Evolutionary conservation across 257 asterid species (phyloP).

Genomic region (Ocimum tenuiflorum): DNA sequence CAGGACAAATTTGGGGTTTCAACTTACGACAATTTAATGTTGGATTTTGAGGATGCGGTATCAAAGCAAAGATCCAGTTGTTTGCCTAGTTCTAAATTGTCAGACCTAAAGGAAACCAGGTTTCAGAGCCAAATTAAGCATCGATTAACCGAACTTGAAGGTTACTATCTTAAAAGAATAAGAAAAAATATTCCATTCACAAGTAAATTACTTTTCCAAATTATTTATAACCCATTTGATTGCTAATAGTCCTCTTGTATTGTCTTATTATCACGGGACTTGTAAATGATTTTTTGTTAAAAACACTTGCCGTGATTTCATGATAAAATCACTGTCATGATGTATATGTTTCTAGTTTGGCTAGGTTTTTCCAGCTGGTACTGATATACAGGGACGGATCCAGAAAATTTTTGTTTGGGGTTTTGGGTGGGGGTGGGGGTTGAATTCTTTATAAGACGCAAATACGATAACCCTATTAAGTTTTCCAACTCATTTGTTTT

Average conservation of each 20-base stretch:
- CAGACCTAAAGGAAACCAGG: conserved; percentile 56
- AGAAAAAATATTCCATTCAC: not conserved
- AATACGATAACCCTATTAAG: no score
- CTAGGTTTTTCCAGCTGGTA: not conserved
- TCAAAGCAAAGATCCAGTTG: conserved; percentile 50
- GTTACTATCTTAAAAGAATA: conserved; percentile 42
- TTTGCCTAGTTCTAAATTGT: conserved; percentile 56
- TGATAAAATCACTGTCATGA: not conserved
- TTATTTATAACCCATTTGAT: conserved; percentile 8
- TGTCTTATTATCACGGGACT: not conserved
- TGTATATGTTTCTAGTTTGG: not conserved
- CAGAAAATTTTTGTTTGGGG: no score
- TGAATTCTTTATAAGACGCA: no score
- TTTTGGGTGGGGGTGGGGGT: no score
- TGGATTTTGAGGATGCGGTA: conserved; percentile 81
- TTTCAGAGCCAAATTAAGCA: conserved; percentile 55
- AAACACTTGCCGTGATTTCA: not conserved
- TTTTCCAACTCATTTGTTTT: no score
- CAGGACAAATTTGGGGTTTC: conserved; percentile 51
- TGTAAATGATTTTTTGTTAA: not conserved
- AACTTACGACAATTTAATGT: conserved; percentile 72
- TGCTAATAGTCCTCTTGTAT: conserved; percentile 6
- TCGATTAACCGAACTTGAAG: conserved; percentile 81
- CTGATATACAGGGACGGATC: no score
- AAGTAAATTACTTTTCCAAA: not conserved